Conservation (phyloP, 108 stramenopile genomes). For the Conticribra guillardii region DNA sequence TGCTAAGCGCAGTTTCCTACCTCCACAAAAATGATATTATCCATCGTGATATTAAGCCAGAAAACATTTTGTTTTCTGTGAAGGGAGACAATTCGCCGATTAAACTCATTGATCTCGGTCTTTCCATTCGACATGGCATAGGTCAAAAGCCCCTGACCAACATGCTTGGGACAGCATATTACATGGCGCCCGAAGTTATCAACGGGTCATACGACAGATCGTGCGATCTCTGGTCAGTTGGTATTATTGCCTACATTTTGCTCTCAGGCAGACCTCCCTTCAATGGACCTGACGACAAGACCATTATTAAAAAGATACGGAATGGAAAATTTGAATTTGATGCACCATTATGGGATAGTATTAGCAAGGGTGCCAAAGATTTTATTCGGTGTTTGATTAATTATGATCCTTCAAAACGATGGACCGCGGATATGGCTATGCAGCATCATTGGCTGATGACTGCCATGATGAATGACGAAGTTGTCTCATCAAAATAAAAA, state of each 20-base stretch:
- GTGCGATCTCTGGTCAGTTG: slow-evolving; percentile 77
- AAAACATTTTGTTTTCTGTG: slow-evolving; percentile 13
- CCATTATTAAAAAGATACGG: slow-evolving; percentile 48
- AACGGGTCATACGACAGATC: slow-evolving; percentile 33
- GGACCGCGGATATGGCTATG: slow-evolving; percentile 27
- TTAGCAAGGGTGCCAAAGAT: slow-evolving; percentile 35
- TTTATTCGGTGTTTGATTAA: slow-evolving; percentile 40
- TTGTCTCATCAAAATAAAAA: too few relatives aligned
- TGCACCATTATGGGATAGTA: slow-evolving; percentile 33
- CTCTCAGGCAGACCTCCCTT: slow-evolving; percentile 84
- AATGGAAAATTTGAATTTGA: slow-evolving; percentile 24
- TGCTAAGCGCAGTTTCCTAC: slow-evolving; percentile 77
- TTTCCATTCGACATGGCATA: slow-evolving; percentile 25
- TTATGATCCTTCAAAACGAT: slow-evolving; percentile 32
- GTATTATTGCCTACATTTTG: slow-evolving; percentile 79
- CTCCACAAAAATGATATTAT: slow-evolving; percentile 57
- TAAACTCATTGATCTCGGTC: slow-evolving; percentile 70
- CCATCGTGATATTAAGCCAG: slow-evolving; percentile 81
- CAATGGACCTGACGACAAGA: slow-evolving; percentile 57
- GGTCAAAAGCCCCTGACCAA: not conserved
- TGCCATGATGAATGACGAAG: too few relatives aligned
- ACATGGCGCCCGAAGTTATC: slow-evolving; percentile 55
- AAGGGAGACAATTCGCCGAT: slow-evolving; percentile 17
- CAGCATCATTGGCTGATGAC: slow-evolving; percentile 28
- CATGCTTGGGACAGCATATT: slow-evolving; percentile 18